These are phyloP conservation scores for Thalassiosira profunda DNA, from an alignment of 108 stramenopile genomes.

Conservation along the genomic window DNA sequence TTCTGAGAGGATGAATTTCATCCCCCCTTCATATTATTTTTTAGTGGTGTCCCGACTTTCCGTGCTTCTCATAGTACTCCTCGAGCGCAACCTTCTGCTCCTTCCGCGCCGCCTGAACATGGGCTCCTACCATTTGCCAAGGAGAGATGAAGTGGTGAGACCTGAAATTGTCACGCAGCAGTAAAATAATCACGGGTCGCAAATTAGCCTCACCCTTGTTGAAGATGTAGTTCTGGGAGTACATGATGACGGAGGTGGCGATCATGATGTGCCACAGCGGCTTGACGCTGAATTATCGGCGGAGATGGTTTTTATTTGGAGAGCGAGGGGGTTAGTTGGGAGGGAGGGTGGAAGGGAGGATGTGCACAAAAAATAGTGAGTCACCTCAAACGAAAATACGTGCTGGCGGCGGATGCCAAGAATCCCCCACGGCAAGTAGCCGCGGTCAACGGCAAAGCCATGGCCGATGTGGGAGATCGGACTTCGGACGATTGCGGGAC, in stretches of 20 bases:
- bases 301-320: not conserved
- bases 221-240: slow-evolving; percentile 57
- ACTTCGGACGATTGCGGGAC: too few relatives aligned
- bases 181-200: not conserved
- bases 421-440: too few relatives aligned
- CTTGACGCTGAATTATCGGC: slow-evolving; percentile 31
- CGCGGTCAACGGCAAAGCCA: too few relatives aligned
- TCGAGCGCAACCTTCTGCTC: slow-evolving; percentile 33
- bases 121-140: not conserved
- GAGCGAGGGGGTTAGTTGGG: not conserved
- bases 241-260: slow-evolving; percentile 63
- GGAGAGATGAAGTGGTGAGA: not conserved
- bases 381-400: not conserved
- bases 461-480: too few relatives aligned
- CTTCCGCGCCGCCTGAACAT: slow-evolving; percentile 12
- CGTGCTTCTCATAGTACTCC: slow-evolving; percentile 37
- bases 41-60: slow-evolving; percentile 27
- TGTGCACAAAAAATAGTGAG: not conserved
- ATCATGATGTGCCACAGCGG: slow-evolving; percentile 74
- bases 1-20: too few relatives aligned
- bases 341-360: not conserved
- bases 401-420: not conserved
- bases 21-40: not conserved
- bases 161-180: too few relatives aligned
- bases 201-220: slow-evolving; percentile 53